Percentiles rank a stretch among this genome's conserved stretches.
Conservation (phyloP, 225 moss, liverwort and hornwort species). For the Straminergon stramineum region DNA sequence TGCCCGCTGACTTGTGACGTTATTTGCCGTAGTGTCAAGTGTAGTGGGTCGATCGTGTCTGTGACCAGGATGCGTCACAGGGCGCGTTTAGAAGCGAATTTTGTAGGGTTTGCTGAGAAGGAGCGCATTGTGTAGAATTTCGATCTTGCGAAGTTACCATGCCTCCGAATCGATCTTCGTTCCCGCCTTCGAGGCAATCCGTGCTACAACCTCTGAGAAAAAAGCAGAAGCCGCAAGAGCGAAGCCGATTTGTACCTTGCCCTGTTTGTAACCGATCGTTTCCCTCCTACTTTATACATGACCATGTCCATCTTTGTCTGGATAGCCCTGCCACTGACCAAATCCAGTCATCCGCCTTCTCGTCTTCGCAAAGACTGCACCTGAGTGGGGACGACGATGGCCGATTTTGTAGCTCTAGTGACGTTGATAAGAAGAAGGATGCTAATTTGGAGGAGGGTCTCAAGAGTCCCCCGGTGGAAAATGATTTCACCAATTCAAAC, state of each 20-base stretch:
- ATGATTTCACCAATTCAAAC: background rate
- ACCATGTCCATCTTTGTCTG: conserved; percentile 67
- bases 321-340: conserved; percentile 11
- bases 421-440: background rate
- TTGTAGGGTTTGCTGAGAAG: background rate
- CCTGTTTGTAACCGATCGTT: conserved; percentile 77
- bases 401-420: background rate
- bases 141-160: background rate
- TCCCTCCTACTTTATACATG: conserved; percentile 44
- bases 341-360: background rate
- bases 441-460: background rate
- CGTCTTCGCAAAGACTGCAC: background rate
- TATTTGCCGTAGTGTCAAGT: background rate
- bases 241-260: conserved; percentile 58
- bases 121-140: background rate
- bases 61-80: background rate
- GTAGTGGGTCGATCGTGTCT: background rate
- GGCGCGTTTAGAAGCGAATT: background rate
- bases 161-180: conserved; percentile 15
- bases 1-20: background rate
- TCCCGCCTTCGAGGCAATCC: conserved; percentile 12
- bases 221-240: conserved; percentile 16
- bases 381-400: background rate
- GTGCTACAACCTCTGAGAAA: conserved; percentile 10
- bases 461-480: conserved; percentile 1